phyloP scores from a whole-genome alignment of 176 grass and related monocot species.

The Phoenix dactylifera region DNA sequence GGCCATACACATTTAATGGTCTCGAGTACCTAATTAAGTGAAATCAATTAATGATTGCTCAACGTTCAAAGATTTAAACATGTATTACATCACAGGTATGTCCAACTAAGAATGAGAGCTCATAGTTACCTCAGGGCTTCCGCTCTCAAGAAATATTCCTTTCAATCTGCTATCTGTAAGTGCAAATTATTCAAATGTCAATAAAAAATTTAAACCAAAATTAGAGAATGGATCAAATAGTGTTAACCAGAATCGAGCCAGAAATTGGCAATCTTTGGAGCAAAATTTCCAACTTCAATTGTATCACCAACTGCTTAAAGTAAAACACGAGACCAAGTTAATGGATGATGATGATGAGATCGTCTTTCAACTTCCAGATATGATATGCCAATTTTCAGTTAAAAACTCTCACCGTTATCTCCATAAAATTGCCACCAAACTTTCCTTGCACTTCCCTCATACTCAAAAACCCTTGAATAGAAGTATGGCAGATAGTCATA shows the following conservation, averaged over 20 bases:
- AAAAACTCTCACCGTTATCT: slow-evolving; percentile 58
- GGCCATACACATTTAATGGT: no score
- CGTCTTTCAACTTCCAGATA: neutral
- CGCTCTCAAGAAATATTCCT: slow-evolving; percentile 96
- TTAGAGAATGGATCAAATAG: slow-evolving; percentile 3
- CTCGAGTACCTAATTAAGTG: no score
- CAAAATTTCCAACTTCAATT: slow-evolving; percentile 84
- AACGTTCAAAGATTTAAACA: neutral
- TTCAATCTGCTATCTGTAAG: slow-evolving; percentile 72
- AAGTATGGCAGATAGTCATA: slow-evolving; percentile 97
- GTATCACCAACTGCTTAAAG: slow-evolving; percentile 69
- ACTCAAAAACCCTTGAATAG: slow-evolving; percentile 95
- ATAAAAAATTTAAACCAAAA: neutral
- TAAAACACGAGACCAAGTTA: slow-evolving; percentile 1
- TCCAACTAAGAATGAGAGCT: neutral
- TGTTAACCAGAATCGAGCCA: slow-evolving; percentile 61
- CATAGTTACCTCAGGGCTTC: slow-evolving; percentile 63
- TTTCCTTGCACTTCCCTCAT: slow-evolving; percentile 82
- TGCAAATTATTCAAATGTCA: slow-evolving; percentile 6
- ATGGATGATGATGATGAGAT: slow-evolving; percentile 1
- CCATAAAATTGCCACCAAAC: slow-evolving; percentile 99
- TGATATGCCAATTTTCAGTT: neutral
- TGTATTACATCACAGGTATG: no score
- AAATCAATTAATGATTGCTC: no score
- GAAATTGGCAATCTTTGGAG: slow-evolving; percentile 74